Percentiles rank a stretch among this genome's conserved stretches.
These are phyloP conservation scores for Aspergillus caelatus DNA, from an alignment of 2,329 filamentous ascomycete species.

Conservation along the genomic window DNA sequence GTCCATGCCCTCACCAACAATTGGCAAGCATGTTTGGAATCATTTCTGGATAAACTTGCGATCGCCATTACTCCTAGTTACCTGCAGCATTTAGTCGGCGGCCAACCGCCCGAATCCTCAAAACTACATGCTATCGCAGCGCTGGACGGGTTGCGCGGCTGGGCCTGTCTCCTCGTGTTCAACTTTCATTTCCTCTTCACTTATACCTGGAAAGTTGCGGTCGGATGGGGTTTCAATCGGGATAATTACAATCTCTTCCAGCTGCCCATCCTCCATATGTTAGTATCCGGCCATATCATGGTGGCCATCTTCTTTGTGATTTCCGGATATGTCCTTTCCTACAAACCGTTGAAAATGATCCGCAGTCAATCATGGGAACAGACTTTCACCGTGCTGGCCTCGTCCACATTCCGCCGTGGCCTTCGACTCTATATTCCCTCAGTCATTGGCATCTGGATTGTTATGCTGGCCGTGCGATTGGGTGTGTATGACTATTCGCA, in stretches of 20 bases:
- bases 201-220: slow-evolving; percentile 45
- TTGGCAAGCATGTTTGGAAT: slow-evolving; percentile 29
- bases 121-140: slow-evolving; percentile 43
- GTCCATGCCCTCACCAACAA: slow-evolving; percentile 23
- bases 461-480: slow-evolving; percentile 46
- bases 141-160: slow-evolving; percentile 47
- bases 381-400: slow-evolving; percentile 43
- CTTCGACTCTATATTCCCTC: slow-evolving; percentile 48
- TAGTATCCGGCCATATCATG: slow-evolving; percentile 51
- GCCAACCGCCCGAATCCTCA: slow-evolving; percentile 27
- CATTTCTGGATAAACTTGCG: slow-evolving; percentile 26
- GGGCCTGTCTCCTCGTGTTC: slow-evolving; percentile 49
- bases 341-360: slow-evolving; percentile 45
- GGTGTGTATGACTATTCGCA: slow-evolving; percentile 45
- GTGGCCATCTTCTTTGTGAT: slow-evolving; percentile 53
- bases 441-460: slow-evolving; percentile 42
- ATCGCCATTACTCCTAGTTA: slow-evolving; percentile 41
- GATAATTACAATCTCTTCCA: slow-evolving; percentile 45
- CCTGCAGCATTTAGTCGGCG: slow-evolving; percentile 37
- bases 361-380: slow-evolving; percentile 41
- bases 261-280: slow-evolving; percentile 45
- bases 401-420: slow-evolving; percentile 48
- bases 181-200: slow-evolving; percentile 51
- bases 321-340: slow-evolving; percentile 52
- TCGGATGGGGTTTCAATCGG: slow-evolving; percentile 45